Evolutionary conservation across 352 stramenopile genomes (phyloP).

Genomic region (Phytopythium montanum): DNA sequence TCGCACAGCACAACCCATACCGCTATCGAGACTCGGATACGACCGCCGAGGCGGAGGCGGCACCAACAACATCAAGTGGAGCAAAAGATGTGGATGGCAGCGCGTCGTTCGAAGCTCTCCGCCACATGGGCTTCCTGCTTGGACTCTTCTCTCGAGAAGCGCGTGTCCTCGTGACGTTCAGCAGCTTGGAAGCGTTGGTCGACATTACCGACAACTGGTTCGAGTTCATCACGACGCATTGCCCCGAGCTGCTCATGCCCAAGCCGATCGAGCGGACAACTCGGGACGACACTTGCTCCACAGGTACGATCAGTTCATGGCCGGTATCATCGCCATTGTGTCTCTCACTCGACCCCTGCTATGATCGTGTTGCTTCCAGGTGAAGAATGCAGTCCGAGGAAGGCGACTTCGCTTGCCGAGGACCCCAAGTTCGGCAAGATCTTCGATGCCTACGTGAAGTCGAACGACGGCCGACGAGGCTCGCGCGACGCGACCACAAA

Average conservation of each 20-base stretch:
- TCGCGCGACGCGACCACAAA: slow-evolving; percentile 9
- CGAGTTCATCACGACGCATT: slow-evolving; percentile 34
- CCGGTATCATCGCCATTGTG: background rate
- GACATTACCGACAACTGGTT: slow-evolving; percentile 68
- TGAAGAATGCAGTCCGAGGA: slow-evolving; percentile 45
- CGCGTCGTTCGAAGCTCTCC: slow-evolving; percentile 50
- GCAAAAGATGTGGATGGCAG: background rate
- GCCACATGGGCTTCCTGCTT: slow-evolving; percentile 47
- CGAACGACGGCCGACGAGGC: slow-evolving; percentile 4
- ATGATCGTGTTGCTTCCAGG: slow-evolving; percentile 3
- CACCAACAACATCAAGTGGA: background rate
- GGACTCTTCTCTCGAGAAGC: slow-evolving; percentile 54
- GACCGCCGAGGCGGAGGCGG: background rate
- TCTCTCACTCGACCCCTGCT: background rate
- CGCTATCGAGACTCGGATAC: slow-evolving; percentile 51
- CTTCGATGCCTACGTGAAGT: slow-evolving; percentile 27
- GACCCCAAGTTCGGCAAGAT: slow-evolving; percentile 71
- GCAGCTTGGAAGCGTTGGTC: slow-evolving; percentile 53
- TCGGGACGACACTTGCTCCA: background rate
- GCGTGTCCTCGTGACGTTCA: slow-evolving; percentile 54
- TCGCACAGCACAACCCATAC: slow-evolving; percentile 72
- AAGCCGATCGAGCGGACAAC: slow-evolving; percentile 12
- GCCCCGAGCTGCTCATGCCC: slow-evolving; percentile 38
- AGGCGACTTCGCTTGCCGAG: slow-evolving; percentile 59
- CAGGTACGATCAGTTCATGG: background rate